Evolutionary conservation across 1,284 basidiomycete species (phyloP).

Genomic region (Ustilago xerochloae): DNA sequence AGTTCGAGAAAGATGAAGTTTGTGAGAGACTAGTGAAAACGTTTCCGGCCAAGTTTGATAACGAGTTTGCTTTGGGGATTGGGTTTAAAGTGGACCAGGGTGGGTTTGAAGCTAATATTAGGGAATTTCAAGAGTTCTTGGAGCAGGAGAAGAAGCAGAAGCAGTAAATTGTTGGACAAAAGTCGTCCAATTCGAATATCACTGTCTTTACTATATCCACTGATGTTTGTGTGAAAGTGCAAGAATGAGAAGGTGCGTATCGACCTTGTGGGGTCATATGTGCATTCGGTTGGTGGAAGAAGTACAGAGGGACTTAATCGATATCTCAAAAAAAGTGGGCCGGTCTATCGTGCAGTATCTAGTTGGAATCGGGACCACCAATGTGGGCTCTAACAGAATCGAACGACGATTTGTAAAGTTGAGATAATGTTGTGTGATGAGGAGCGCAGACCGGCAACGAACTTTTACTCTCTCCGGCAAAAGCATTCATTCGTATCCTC

Average conservation of each 20-base stretch:
- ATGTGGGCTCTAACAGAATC: background rate
- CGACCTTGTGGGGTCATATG: too few relatives aligned
- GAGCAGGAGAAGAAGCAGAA: slow-evolving; percentile 11
- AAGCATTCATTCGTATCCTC: background rate
- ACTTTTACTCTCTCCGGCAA: too few relatives aligned
- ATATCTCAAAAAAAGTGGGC: too few relatives aligned
- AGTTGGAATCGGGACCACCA: too few relatives aligned
- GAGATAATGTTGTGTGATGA: too few relatives aligned
- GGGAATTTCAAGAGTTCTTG: slow-evolving; percentile 38
- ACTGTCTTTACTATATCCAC: background rate
- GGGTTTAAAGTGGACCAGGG: slow-evolving; percentile 53
- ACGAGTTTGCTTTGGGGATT: slow-evolving; percentile 35
- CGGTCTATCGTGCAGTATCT: too few relatives aligned
- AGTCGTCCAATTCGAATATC: too few relatives aligned
- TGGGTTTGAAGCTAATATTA: slow-evolving; percentile 42
- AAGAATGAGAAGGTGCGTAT: too few relatives aligned
- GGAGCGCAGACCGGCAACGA: background rate
- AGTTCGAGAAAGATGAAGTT: slow-evolving; percentile 52
- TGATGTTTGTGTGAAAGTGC: too few relatives aligned
- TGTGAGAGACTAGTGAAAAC: slow-evolving; percentile 45
- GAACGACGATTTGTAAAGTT: too few relatives aligned
- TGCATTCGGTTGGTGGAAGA: too few relatives aligned
- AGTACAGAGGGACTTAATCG: too few relatives aligned
- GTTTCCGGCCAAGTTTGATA: slow-evolving; percentile 47
- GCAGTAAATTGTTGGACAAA: background rate